Percentiles rank a stretch among this genome's conserved stretches.
phyloP scores from a whole-genome alignment of 805 yeast species.

The Helenozyma rhizophorensis region DNA sequence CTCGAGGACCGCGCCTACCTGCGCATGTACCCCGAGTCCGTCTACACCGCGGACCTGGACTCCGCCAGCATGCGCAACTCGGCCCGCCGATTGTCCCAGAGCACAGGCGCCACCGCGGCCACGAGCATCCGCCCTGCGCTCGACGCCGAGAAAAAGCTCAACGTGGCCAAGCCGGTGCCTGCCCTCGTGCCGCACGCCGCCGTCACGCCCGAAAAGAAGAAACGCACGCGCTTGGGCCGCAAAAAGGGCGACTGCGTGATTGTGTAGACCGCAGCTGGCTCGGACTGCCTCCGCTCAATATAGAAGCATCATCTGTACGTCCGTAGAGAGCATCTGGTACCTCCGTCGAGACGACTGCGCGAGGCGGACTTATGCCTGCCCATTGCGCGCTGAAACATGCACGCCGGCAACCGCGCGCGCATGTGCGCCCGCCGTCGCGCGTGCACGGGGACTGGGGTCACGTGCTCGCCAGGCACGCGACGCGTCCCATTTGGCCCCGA shows the following conservation, averaged over 20 bases:
- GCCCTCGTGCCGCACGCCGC: not conserved
- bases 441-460: no score
- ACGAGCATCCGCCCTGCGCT: not conserved
- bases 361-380: no score
- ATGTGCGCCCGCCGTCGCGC: no score
- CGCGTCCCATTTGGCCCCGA: slow-evolving; percentile 10
- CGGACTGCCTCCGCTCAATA: no score
- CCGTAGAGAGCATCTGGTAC: no score
- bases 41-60: slow-evolving; percentile 8
- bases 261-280: no score
- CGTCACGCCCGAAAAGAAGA: slow-evolving; percentile 2
- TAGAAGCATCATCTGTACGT: no score
- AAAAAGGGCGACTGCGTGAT: slow-evolving; percentile 11
- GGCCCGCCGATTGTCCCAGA: slow-evolving; percentile 6
- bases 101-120: slow-evolving; percentile 8
- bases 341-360: no score
- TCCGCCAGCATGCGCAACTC: slow-evolving; percentile 5
- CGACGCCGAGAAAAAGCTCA: not conserved
- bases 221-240: slow-evolving; percentile 5
- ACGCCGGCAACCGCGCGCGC: not conserved
- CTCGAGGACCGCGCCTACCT: slow-evolving; percentile 4
- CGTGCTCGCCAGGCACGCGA: no score
- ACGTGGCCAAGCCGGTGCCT: not conserved
- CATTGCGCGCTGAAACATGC: no score
- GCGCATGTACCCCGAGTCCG: slow-evolving; percentile 5